Evolutionary conservation across 2,329 filamentous ascomycete species (phyloP), one percentile per base, ranked within the genome.

Genomic region (Aspergillus persii): DNA sequence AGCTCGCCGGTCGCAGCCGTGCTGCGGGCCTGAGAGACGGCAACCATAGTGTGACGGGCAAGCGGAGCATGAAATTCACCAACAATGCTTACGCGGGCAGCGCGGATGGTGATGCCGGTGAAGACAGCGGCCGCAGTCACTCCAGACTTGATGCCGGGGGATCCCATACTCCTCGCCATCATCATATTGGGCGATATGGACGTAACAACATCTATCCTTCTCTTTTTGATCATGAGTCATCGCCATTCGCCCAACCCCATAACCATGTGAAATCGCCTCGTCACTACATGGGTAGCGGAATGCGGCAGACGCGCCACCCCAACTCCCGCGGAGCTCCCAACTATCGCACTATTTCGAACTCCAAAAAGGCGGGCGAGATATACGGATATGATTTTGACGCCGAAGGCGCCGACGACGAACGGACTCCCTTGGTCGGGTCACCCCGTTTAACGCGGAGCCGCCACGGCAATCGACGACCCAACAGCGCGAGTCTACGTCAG

Each of bases 61-160:
- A 96, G 78, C 92, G 91, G 79, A 96, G 89, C 76, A 97, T 96
- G 92, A 98, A 97, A 71, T 98, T 98, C 71, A 90, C 91, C 59
- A 94, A 91, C 74, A 86, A 84, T 62, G 87, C 89, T 1, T 91
- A 91, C 74, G 86, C 83, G 63, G 86, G 84, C 63, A 82, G 79
- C 61, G 77, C 81, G 23, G 83, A 87, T 53, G 87, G 83, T 52
- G 89, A 92, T 58, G 86, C 88, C 55, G 88, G 88, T 15, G 85
- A 85, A 63, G 86, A 86, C 57, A 85, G 82, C 26, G 81, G 82
- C 15, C 82, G 87, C 58, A 87, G 84, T 68, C 84, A 81, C 60
- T 80, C 80, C 26, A 87, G 89, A 30, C 87, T 86, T 2, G 83
- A 83, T 49, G 80, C 87, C 3, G 76, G 69, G 57, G 72, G 87